Base-by-base conservation (phyloP, 768 basidiomycete genomes). In the Cystofilobasidium ferigula region DNA sequence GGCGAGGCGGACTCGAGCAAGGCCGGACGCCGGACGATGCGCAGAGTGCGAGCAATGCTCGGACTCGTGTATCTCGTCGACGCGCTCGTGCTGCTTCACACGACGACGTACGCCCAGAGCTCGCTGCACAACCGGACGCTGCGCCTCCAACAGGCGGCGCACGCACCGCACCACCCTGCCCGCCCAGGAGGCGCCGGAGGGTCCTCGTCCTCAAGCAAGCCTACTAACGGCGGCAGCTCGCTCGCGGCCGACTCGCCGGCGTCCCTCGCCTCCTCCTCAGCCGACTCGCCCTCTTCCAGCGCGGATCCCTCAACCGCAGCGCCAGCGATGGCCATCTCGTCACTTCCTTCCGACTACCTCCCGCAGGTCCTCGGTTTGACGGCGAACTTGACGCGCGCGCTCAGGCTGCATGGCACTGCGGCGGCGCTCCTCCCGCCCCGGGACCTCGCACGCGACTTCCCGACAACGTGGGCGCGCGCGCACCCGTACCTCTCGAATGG, bases 41-140 rank as follows among this genome's bases (percentile, higher is more conserved):
- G 67, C 3, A 54, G 62, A 28, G 56, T 43, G 56, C 58, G 38
- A 24, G 61, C 57, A 9, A 14, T 61, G 22, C 30, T 42, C 30
- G 40, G 43, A 9, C 35, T 61, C 8, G 59, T 48, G 24, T 68
- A 62, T 47, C 57, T 68, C 0, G 51, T 68, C 56, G 67, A 68
- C 32, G 67, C 67, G 30, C 61, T 68, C 28, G 67, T 68, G 32
- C 38, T 63, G 7, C 22, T 63, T 24, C 67, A 68, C 54, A 62
- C 53, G 24, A 68, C 54, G 35, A 57, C 61, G 12, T 63, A 62
- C 45, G 67, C 62, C 22, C 60, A 57, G 38, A 36, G 43, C 3
- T 28, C 42, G 8, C 57, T 68, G 22, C 61, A 68, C 45, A 62
- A 42, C 32, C 67, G 67, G 34, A 63, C 65, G 2, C 59, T 57